A percentile compares a stretch with the other conserved stretches of the same genome.
Evolutionary conservation across 75 land plant species (phyloP).

Genomic region (Picea sitchensis): DNA sequence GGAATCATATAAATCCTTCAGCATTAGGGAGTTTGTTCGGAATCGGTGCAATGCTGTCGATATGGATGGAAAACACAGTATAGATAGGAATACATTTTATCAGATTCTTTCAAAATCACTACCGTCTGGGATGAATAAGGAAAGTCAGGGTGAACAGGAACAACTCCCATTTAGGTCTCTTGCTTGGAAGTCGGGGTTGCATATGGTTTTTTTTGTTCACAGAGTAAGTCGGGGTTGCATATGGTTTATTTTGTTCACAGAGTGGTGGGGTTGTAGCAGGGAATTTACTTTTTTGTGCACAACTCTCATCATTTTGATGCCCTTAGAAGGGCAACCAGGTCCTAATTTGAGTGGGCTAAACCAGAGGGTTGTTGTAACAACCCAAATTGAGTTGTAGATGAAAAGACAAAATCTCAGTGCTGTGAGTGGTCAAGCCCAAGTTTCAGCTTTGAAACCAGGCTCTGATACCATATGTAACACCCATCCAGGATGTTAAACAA

Average conservation of each 20-base stretch:
- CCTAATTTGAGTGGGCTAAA: slow-evolving; percentile 76
- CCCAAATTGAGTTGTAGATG: too few species aligned
- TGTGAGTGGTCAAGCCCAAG: too few species aligned
- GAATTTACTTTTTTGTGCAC: slow-evolving; percentile 81
- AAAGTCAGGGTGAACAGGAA: slow-evolving; percentile 41
- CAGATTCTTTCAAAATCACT: slow-evolving; percentile 81
- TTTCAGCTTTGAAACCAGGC: too few species aligned
- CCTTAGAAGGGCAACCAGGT: slow-evolving; percentile 38
- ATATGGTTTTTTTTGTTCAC: slow-evolving; percentile 77
- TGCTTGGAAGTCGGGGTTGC: slow-evolving; percentile 81
- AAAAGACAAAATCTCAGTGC: too few species aligned
- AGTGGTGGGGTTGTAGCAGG: slow-evolving; percentile 55
- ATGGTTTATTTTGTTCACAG: too few species aligned
- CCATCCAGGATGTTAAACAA: too few species aligned
- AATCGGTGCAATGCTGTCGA: slow-evolving; percentile 89
- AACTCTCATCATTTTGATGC: slow-evolving; percentile 66
- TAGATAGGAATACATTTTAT: slow-evolving; percentile 69
- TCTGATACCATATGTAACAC: too few species aligned
- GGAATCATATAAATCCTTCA: slow-evolving; percentile 34
- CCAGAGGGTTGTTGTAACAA: too few species aligned
- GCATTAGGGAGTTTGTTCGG: slow-evolving; percentile 59
- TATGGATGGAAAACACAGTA: slow-evolving; percentile 74
- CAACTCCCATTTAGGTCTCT: slow-evolving; percentile 75
- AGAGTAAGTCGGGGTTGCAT: too few species aligned
- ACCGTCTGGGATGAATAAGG: slow-evolving; percentile 33